Evolutionary conservation across 495 filamentous ascomycete species (phyloP).

Genomic region (Penicillium diatomitis): DNA sequence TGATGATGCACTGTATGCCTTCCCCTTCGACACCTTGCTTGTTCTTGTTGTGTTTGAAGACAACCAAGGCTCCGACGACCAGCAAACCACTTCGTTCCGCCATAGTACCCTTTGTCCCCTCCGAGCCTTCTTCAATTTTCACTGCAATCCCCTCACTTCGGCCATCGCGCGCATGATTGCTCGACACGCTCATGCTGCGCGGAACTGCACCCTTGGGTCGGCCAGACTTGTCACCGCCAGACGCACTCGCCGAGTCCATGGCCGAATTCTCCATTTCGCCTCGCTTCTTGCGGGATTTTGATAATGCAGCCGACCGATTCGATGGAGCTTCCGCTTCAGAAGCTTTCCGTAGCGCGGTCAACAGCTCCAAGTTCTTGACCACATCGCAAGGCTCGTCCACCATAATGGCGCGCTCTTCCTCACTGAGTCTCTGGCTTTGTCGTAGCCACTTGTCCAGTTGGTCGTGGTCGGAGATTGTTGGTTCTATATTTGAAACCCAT

Average conservation of each 20-base stretch:
- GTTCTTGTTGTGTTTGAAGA: constrained; percentile 67
- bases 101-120: constrained; percentile 38
- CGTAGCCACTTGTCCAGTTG: constrained; percentile 51
- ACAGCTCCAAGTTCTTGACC: constrained; percentile 49
- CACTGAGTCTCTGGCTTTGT: constrained; percentile 53
- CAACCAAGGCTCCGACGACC: constrained; percentile 68
- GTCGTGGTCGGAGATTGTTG: constrained; percentile 31
- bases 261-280: constrained; percentile 62
- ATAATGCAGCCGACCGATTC: constrained; percentile 32
- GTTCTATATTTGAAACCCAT: constrained; percentile 15
- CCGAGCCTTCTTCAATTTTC: constrained; percentile 48
- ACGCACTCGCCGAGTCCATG: constrained; percentile 61
- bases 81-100: constrained; percentile 48
- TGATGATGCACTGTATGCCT: constrained; percentile 84
- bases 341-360: constrained; percentile 50
- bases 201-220: constrained; percentile 38
- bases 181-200: constrained; percentile 49
- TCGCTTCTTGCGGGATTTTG: constrained; percentile 53
- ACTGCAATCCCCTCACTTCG: constrained; percentile 35
- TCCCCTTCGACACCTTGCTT: constrained; percentile 58
- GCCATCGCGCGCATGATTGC: constrained; percentile 31
- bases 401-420: constrained; percentile 51
- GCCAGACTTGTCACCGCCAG: constrained; percentile 39
- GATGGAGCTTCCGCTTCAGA: constrained; percentile 49
- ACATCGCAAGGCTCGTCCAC: constrained; percentile 50